phyloP scores from a whole-genome alignment of 805 yeast genomes.

The Sugiyamaella lignohabitans region DNA sequence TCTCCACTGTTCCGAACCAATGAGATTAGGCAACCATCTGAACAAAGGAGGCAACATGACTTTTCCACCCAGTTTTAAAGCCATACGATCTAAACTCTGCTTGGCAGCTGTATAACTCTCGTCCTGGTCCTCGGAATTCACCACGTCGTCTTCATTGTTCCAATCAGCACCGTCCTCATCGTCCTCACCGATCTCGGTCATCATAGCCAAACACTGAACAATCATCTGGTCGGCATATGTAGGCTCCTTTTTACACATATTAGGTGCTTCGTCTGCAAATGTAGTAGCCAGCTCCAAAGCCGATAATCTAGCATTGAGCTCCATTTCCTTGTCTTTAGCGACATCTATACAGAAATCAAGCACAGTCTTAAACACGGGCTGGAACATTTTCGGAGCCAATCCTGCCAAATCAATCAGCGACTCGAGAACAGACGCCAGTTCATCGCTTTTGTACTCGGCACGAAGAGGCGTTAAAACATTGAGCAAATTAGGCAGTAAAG shows the following conservation, averaged over 20 bases:
- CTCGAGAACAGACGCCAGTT: slow-evolving; percentile 83
- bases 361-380: slow-evolving; percentile 83
- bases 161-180: slow-evolving; percentile 85
- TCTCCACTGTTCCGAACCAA: slow-evolving; percentile 74
- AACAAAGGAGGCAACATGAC: slow-evolving; percentile 80
- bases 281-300: slow-evolving; percentile 86
- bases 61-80: slow-evolving; percentile 77
- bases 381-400: slow-evolving; percentile 90
- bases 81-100: slow-evolving; percentile 86
- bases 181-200: slow-evolving; percentile 87
- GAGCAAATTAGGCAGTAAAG: slow-evolving; percentile 73
- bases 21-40: slow-evolving; percentile 79
- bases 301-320: slow-evolving; percentile 70
- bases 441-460: slow-evolving; percentile 68
- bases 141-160: slow-evolving; percentile 71
- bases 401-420: slow-evolving; percentile 84
- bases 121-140: slow-evolving; percentile 76
- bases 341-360: slow-evolving; percentile 81
- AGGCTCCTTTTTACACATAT: slow-evolving; percentile 81
- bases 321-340: slow-evolving; percentile 73
- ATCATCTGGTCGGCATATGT: slow-evolving; percentile 68
- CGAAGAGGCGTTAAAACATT: slow-evolving; percentile 83
- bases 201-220: slow-evolving; percentile 65
- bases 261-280: slow-evolving; percentile 88
- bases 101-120: slow-evolving; percentile 86